Base-by-base conservation (phyloP, 78 protist genomes). In the Tieghemostelium lacteum region DNA sequence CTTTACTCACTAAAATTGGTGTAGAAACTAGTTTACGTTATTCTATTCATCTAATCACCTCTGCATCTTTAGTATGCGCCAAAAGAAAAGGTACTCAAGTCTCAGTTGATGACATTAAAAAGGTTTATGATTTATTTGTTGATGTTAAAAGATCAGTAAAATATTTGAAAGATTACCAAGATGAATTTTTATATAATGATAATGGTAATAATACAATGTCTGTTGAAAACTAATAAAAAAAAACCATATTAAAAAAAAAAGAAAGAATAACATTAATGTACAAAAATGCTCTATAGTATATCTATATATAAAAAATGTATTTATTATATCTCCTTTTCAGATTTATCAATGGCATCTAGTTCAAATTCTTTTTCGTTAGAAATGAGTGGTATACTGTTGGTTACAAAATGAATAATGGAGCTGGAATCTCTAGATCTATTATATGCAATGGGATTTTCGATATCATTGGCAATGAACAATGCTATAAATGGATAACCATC, bases 41-140 rank as follows among this genome's bases (percentile, higher is more conserved):
- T 54, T 96, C 98, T 22, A 94, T 98, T 34, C 99, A 98, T 63
- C 64, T 97, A 67, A 98, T 98, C 93, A 94, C 97, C 12, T 85
- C 98, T 1, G 77, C 98, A 10, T 60, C 95, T 42, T 86, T 98
- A 33, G 97, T 97, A 3, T 94, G 95, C 33, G 62, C 39, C 20
- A 94, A 96, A 94, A 75, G 98, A 24, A 94, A 95, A 85, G 94
- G 91, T 8, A 67, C 94, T 5, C 66, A 65, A 50, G 92, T 86
- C 12, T 39, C 61, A 7, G 78, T 77, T 0, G 55, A 62, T 19
- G 99, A 98, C 62, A 63, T 98, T 75, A 75, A 88, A 62, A 69
- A 70, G 39, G 97, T 94, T 33, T 98, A 98, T 88, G 37, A 73
- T 20, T 93, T 98, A 49, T 98, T 98, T 83, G 78, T 88, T 29